phyloP scores from a whole-genome alignment of 164 flowering plant genomes.

The Cinnamomum micranthum region DNA sequence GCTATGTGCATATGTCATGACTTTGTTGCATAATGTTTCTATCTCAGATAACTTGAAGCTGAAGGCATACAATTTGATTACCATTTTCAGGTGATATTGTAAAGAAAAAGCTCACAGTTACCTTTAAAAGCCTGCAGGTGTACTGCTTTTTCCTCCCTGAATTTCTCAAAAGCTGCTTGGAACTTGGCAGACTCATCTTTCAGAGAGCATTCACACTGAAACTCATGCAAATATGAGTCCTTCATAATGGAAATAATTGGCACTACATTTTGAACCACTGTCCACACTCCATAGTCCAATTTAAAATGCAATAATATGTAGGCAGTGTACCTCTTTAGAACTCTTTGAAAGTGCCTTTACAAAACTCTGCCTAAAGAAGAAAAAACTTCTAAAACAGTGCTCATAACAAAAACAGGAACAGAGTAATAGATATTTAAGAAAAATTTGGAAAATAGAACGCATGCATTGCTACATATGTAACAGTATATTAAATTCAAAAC shows the following conservation, averaged over 20 bases:
- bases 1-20: no score
- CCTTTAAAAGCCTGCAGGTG: slow-evolving; percentile 73
- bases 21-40: neutral
- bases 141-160: slow-evolving; percentile 59
- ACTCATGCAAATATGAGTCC: slow-evolving; percentile 8
- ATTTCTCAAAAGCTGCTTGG: slow-evolving; percentile 63
- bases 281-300: neutral
- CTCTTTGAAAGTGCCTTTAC: slow-evolving; percentile 77
- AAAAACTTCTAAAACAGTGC: neutral
- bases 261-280: neutral
- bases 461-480: neutral
- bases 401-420: neutral
- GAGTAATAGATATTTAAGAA: neutral
- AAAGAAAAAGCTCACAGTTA: slow-evolving; percentile 9
- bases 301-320: neutral
- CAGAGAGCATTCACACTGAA: slow-evolving; percentile 71
- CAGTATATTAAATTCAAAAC: neutral
- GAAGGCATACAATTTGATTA: neutral
- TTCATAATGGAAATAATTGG: neutral
- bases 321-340: slow-evolving; percentile 69
- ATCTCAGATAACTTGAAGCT: neutral
- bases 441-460: neutral
- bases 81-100: neutral
- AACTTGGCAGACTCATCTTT: slow-evolving; percentile 72
- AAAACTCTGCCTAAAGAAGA: slow-evolving; percentile 54